Evolutionary conservation across 495 filamentous ascomycete species (phyloP).

Genomic region (Penicillium simplicissimum): DNA sequence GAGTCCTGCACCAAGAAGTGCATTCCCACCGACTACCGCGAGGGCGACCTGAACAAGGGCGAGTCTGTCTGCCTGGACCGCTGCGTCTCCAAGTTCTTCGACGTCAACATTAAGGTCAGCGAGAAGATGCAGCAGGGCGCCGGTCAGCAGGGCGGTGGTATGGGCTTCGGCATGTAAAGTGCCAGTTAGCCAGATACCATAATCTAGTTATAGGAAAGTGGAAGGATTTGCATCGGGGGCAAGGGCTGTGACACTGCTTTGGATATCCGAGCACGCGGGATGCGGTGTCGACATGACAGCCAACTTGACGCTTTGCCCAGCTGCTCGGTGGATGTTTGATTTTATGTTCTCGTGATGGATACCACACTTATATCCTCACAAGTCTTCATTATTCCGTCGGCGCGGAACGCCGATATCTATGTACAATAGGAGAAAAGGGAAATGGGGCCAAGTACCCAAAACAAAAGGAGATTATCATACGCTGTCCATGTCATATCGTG

Average conservation of each 20-base stretch:
- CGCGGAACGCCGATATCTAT: conserved; percentile 28
- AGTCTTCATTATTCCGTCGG: conserved; percentile 8
- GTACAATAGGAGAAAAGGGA: conserved; percentile 31
- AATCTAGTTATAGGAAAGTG: background rate
- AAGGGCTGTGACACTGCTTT: background rate
- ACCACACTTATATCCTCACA: conserved; percentile 28
- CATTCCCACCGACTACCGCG: conserved; percentile 85
- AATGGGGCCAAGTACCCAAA: conserved; percentile 8
- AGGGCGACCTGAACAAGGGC: conserved; percentile 95
- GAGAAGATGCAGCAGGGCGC: conserved; percentile 77
- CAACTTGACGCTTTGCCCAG: background rate
- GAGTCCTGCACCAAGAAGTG: conserved; percentile 92
- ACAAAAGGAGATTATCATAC: conserved; percentile 23
- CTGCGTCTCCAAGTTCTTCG: conserved; percentile 96
- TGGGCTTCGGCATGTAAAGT: conserved; percentile 55
- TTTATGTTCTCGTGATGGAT: conserved; percentile 13
- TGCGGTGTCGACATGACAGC: background rate
- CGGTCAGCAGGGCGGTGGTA: conserved; percentile 48
- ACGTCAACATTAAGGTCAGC: conserved; percentile 91
- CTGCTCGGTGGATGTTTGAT: conserved; percentile 2
- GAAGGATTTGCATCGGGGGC: background rate
- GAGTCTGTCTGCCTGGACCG: conserved; percentile 97
- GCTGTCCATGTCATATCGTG: conserved; percentile 1
- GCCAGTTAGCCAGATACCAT: background rate
- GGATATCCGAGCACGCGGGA: background rate